These are phyloP conservation scores for Tardiomyces depauwii DNA, from an alignment of 1,139 yeast genomes.

Conservation along the genomic window DNA sequence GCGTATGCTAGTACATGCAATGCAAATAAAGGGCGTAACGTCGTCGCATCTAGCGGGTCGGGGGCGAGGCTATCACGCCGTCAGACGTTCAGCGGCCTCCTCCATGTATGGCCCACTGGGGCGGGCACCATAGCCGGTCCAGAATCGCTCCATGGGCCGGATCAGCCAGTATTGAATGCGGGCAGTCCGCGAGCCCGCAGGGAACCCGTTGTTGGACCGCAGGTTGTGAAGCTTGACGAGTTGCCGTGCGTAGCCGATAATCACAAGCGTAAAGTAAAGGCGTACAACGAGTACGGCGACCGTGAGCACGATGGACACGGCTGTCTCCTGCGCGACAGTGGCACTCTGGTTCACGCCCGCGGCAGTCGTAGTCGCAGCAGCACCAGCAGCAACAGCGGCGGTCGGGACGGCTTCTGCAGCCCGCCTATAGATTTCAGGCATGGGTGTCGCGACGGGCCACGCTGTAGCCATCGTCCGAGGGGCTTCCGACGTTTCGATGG, in stretches of 20 bases:
- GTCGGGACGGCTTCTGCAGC: conserved; percentile 3
- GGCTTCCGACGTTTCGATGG: conserved; percentile 2
- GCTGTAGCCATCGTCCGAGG: conserved; percentile 6
- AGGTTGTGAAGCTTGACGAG: conserved; percentile 25
- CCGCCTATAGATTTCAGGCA: neutral
- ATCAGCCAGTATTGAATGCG: conserved; percentile 19
- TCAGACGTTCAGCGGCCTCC: neutral
- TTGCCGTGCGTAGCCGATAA: conserved; percentile 48
- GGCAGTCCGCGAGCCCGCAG: conserved; percentile 23
- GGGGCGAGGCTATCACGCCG: neutral
- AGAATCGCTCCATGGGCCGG: conserved; percentile 22
- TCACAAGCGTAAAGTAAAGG: conserved; percentile 53
- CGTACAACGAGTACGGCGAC: conserved; percentile 43
- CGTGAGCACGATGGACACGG: conserved; percentile 50
- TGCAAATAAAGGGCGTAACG: neutral
- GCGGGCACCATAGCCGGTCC: conserved; percentile 50
- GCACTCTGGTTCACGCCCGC: conserved; percentile 41
- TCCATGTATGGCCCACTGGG: conserved; percentile 10
- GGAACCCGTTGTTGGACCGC: conserved; percentile 24
- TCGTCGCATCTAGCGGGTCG: neutral
- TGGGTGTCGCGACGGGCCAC: neutral
- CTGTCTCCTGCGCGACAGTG: conserved; percentile 58
- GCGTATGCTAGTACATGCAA: neutral
- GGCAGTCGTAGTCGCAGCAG: conserved; percentile 5
- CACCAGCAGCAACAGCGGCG: conserved; percentile 12